phyloP scores from a whole-genome alignment of 2,329 filamentous ascomycete genomes.

The Microcyclospora pomicola region DNA sequence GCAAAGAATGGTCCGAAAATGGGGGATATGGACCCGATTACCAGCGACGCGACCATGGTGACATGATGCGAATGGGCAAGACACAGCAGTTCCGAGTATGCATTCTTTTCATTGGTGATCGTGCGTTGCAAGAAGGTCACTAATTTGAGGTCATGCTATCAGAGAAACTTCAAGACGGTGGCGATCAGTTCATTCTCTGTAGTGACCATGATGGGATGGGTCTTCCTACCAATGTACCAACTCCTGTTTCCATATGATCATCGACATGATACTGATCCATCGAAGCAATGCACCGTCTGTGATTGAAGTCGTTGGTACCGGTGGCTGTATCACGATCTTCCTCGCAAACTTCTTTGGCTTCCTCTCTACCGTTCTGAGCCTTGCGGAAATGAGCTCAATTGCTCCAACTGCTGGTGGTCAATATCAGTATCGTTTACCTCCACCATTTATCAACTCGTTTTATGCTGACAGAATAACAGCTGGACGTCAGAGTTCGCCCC shows the following conservation, averaged over 20 bases:
- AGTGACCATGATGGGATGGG: slow-evolving; percentile 16
- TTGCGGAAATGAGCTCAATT: slow-evolving; percentile 39
- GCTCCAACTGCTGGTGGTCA: slow-evolving; percentile 43
- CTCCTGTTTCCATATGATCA: no score
- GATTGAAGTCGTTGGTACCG: slow-evolving; percentile 8
- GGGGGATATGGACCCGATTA: no score
- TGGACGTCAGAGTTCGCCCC: slow-evolving; percentile 17
- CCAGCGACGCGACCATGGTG: slow-evolving; percentile 1
- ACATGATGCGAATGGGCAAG: slow-evolving; percentile 4
- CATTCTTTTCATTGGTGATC: no score
- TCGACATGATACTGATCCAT: no score
- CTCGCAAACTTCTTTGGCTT: slow-evolving; percentile 6
- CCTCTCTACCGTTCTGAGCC: slow-evolving; percentile 4
- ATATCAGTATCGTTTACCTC: slow-evolving; percentile 29
- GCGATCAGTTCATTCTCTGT: slow-evolving; percentile 33
- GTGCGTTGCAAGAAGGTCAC: no score
- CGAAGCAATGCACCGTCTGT: slow-evolving; percentile 1
- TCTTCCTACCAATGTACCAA: slow-evolving; percentile 1
- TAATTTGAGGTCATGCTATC: no score
- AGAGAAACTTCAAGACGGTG: background rate
- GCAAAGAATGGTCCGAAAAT: no score
- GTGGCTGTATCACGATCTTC: slow-evolving; percentile 12
- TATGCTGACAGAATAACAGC: background rate
- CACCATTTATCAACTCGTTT: background rate
- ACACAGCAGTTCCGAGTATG: background rate